These are phyloP conservation scores for Didymella exigua DNA, from an alignment of 2,329 filamentous ascomycete species.

Conservation along the genomic window DNA sequence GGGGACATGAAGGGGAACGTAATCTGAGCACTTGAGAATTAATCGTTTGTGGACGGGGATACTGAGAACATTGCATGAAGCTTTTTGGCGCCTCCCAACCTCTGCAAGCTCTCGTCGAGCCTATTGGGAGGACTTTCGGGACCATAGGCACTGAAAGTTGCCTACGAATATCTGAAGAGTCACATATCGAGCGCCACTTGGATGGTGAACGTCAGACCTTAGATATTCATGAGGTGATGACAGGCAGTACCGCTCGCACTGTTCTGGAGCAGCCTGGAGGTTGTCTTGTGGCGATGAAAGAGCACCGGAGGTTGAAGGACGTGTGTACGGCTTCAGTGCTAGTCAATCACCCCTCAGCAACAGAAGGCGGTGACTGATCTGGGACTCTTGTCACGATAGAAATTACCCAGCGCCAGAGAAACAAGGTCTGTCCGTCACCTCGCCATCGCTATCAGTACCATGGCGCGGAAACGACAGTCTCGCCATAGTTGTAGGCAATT, in stretches of 20 bases:
- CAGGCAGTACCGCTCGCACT: background rate
- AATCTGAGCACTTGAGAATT: background rate
- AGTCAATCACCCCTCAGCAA: background rate
- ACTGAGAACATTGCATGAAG: background rate
- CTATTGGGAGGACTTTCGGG: background rate
- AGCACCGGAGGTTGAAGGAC: background rate
- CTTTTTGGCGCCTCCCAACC: background rate
- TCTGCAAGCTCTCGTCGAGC: background rate
- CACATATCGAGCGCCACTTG: background rate
- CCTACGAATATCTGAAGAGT: background rate
- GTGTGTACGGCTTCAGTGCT: background rate
- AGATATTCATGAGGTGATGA: background rate
- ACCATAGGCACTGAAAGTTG: background rate
- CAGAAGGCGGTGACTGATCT: background rate
- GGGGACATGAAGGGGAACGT: background rate
- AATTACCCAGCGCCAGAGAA: background rate
- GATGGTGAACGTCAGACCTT: background rate
- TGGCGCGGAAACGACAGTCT: background rate
- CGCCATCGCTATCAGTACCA: background rate
- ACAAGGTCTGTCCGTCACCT: background rate
- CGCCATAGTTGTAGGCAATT: background rate
- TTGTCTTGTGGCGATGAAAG: background rate
- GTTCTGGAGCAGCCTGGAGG: background rate
- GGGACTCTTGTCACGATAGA: background rate
- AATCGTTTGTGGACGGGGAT: background rate